phyloP scores from a whole-genome alignment of 2,329 filamentous ascomycete species.

The Fusarium pseudocircinatum region DNA sequence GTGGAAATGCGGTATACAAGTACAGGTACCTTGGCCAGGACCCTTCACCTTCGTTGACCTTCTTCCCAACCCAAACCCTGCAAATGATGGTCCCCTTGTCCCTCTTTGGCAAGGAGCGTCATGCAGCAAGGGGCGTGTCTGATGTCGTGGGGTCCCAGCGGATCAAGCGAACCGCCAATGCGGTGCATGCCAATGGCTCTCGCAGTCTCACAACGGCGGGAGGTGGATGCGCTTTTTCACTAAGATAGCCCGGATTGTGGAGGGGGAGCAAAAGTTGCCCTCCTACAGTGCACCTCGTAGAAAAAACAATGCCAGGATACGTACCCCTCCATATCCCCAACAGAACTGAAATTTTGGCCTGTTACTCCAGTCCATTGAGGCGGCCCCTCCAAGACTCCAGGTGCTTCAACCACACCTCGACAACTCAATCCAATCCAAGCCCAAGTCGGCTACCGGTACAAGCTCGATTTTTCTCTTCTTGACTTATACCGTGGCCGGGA shows the following conservation, averaged over 20 bases:
- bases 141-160: constrained; percentile 40
- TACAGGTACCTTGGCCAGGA: constrained; percentile 38
- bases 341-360: constrained; percentile 53
- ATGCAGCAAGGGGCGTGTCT: constrained; percentile 40
- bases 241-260: constrained; percentile 40
- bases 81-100: constrained; percentile 31
- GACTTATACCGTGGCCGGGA: constrained; percentile 45
- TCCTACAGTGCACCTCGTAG: constrained; percentile 2
- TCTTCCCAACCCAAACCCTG: constrained; percentile 35
- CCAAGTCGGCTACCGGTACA: constrained; percentile 33
- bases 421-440: constrained; percentile 22
- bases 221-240: constrained; percentile 35
- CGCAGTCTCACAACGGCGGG: constrained; percentile 37
- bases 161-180: constrained; percentile 44
- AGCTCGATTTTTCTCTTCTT: constrained; percentile 41
- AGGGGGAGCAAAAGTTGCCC: constrained; percentile 30
- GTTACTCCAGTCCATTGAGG: constrained; percentile 42
- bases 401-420: constrained; percentile 39
- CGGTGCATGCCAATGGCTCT: constrained; percentile 42
- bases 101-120: constrained; percentile 25
- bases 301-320: constrained; percentile 40
- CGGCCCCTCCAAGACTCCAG: constrained; percentile 41
- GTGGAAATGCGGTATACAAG: constrained; percentile 9
- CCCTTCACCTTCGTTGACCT: constrained; percentile 36
- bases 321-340: constrained; percentile 53